Evolutionary conservation across 305 asterid genomes (phyloP).

Genomic region (Fraxinus nigra): DNA sequence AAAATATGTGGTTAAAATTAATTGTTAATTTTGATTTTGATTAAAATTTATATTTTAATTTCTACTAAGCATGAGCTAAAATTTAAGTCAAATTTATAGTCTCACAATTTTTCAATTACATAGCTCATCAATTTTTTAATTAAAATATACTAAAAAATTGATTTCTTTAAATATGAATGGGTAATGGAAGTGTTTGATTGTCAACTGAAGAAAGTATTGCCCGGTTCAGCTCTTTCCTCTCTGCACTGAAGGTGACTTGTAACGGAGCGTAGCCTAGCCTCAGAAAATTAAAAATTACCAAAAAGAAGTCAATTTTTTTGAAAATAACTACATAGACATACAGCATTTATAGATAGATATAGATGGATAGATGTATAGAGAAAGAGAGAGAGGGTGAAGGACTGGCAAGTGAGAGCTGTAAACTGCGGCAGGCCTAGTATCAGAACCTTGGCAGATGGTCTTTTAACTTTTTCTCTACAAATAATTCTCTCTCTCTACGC

Average conservation of each 20-base stretch:
- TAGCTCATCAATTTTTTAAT: no score
- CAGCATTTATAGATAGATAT: not conserved
- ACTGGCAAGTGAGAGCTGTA: constrained; percentile 35
- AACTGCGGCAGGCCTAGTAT: constrained; percentile 46
- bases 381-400: constrained; percentile 12
- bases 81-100: no score
- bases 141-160: no score
- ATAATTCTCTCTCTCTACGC: constrained; percentile 39
- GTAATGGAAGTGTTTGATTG: constrained; percentile 32
- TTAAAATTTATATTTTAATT: no score
- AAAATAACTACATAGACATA: not conserved
- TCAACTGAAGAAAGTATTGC: constrained; percentile 46
- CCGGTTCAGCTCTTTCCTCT: constrained; percentile 30
- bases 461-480: constrained; percentile 56
- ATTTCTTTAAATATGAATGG: not conserved
- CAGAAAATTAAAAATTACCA: not conserved
- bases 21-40: no score
- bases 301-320: not conserved
- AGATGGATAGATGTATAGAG: not conserved
- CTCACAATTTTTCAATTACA: no score
- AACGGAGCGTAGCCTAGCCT: constrained; percentile 32
- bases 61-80: no score
- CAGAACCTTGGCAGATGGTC: constrained; percentile 63
- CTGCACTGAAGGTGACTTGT: constrained; percentile 49
- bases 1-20: no score